phyloP scores from a whole-genome alignment of 352 stramenopile species.

The Pythium plurisporium region DNA sequence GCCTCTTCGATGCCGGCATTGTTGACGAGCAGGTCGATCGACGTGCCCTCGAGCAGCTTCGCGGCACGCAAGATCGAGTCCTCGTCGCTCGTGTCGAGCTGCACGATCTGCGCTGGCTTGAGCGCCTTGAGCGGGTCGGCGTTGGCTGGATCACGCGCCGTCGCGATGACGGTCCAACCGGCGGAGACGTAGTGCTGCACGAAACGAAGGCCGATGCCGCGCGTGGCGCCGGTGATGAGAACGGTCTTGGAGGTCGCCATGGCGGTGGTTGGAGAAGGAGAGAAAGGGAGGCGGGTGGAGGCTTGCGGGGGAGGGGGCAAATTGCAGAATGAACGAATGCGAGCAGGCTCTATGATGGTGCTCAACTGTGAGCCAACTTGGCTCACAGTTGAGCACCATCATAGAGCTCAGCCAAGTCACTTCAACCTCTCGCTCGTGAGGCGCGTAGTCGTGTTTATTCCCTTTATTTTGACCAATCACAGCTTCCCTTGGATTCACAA shows the following conservation, averaged over 20 bases:
- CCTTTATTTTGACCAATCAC: not conserved
- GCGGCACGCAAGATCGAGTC: conserved; percentile 29
- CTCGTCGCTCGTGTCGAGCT: conserved; percentile 39
- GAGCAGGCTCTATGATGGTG: no score
- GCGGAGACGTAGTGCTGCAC: conserved; percentile 18
- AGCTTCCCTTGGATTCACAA: not conserved
- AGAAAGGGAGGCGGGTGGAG: not conserved
- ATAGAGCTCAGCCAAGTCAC: no score
- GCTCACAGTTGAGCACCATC: no score
- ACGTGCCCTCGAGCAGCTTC: conserved; percentile 26
- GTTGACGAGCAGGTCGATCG: conserved; percentile 59
- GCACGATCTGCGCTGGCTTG: conserved; percentile 31
- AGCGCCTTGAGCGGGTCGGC: conserved; percentile 14
- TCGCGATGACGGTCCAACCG: conserved; percentile 24
- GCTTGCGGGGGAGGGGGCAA: not conserved
- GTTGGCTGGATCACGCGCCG: conserved; percentile 11
- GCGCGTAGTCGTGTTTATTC: no score
- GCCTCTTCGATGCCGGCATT: conserved; percentile 42
- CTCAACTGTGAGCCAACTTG: no score
- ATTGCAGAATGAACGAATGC: not conserved
- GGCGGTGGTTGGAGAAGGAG: not conserved
- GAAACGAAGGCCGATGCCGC: conserved; percentile 30
- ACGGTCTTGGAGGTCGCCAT: conserved; percentile 18
- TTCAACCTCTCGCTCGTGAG: no score
- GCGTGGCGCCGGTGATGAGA: conserved; percentile 29